phyloP scores from a whole-genome alignment of 2,329 filamentous ascomycete genomes.

The Coccinonectria pachysandricola region DNA sequence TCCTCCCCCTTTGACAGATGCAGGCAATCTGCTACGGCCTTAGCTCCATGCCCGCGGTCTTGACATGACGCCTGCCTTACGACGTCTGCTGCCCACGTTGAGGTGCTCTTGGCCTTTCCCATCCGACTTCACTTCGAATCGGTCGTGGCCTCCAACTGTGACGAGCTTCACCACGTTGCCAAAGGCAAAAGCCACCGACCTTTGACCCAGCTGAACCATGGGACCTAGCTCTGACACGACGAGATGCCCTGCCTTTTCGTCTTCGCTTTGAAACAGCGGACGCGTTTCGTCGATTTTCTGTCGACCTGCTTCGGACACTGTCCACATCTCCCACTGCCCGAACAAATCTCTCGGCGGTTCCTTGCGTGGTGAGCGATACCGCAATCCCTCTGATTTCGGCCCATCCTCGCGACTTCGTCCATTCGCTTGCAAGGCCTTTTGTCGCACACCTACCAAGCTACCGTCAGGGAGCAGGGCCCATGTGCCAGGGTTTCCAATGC shows the following conservation, averaged over 20 bases:
- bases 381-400: conserved; percentile 14
- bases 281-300: conserved; percentile 34
- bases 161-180: conserved; percentile 66
- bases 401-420: conserved; percentile 7
- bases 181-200: conserved; percentile 58
- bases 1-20: too few species aligned
- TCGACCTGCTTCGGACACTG: conserved; percentile 35
- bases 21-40: too few species aligned
- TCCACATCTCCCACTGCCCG: conserved; percentile 46
- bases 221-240: conserved; percentile 59
- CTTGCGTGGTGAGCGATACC: conserved; percentile 20
- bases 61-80: conserved; percentile 18
- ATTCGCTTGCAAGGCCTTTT: conserved; percentile 20
- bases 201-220: conserved; percentile 49
- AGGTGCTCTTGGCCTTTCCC: conserved; percentile 20
- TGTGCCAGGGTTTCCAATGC: conserved; percentile 49
- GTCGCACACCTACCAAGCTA: conserved; percentile 53
- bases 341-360: conserved; percentile 12
- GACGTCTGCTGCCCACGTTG: conserved; percentile 30
- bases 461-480: conserved; percentile 55
- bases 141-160: conserved; percentile 50
- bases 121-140: conserved; percentile 40
- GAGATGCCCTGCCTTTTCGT: conserved; percentile 39
- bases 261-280: conserved; percentile 29
- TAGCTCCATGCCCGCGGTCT: conserved; percentile 16